Evolutionary conservation across 129 eudicot species (phyloP), one percentile per base, ranked within the genome.

Genomic region (Lactuca saligna): DNA sequence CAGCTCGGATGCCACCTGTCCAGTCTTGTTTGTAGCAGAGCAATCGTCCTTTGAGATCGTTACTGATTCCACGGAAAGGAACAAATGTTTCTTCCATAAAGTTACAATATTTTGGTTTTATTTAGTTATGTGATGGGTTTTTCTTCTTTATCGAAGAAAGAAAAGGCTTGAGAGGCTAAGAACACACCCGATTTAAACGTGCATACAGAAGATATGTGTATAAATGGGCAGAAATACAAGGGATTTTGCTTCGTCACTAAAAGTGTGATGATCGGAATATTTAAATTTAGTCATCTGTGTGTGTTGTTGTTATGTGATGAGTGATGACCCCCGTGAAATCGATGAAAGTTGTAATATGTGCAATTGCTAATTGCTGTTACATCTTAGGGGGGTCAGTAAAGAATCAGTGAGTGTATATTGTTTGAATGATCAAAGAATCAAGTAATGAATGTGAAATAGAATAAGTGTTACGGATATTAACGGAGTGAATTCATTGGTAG

Each of bases 11-110:
- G 53, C 99, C 97, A 49, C 97, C 85, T 42, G 82, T 87, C 99
- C 99, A 93, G 63, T 93, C 99, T 83, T 89, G 95, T 76, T 87
- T 93, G 82, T 89, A 93, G 92, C 99, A 93, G 51, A 81, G 61
- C 56, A 93, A 81, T 82, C 99, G 89, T 75, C 87, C 96, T 77
- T 80, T 87, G 70, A 93, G 91, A 83, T 93, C 99, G 73, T 93
- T 89, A 73, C 82, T 87, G 65, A 93, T 93, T 50, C 99, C 99
- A 48, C 95, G 99, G 20, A 93, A 83, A 7, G 99, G 99, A 67
- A 93, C 90, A 59, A 93, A 93, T 38, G 95, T 89, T 80, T 93
- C 99, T 80, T 93, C 99, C 99, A 93, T 93, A 61, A 60, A 72
- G 66, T 39, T 60, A 64, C 69, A 74, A 65, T 75, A 49, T 13